phyloP scores from a whole-genome alignment of 2,329 filamentous ascomycete species.

The Hypoxylon sp. region DNA sequence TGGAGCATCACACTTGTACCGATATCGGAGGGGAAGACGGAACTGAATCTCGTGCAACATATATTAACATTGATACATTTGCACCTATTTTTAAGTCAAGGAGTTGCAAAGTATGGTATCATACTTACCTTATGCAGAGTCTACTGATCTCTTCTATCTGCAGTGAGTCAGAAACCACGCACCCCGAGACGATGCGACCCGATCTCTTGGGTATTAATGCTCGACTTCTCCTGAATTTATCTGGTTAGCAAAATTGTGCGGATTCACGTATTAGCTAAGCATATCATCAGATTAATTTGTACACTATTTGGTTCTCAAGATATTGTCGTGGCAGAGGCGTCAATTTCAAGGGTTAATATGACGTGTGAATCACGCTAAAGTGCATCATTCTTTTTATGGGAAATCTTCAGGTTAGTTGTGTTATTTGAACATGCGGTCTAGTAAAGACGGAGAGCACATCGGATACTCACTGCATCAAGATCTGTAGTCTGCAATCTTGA shows the following conservation, averaged over 20 bases:
- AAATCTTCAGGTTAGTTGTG: not conserved
- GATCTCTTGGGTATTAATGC: slow-evolving; percentile 4
- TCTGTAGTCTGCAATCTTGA: not conserved
- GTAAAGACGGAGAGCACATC: slow-evolving; percentile 11
- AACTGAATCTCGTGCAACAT: not conserved
- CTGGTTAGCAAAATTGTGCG: not conserved
- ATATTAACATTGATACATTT: no score
- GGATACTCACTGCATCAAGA: not conserved
- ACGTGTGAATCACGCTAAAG: slow-evolving; percentile 32
- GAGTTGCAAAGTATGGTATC: not conserved
- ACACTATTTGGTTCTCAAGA: slow-evolving; percentile 4
- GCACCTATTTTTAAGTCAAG: not conserved
- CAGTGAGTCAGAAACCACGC: slow-evolving; percentile 14
- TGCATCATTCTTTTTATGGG: slow-evolving; percentile 24
- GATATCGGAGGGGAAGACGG: slow-evolving; percentile 28
- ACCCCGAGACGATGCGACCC: not conserved
- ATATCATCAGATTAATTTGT: not conserved
- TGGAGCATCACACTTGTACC: slow-evolving; percentile 10
- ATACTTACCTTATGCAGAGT: slow-evolving; percentile 1
- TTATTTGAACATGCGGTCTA: slow-evolving; percentile 15
- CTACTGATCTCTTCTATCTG: slow-evolving; percentile 2
- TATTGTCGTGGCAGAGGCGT: slow-evolving; percentile 1
- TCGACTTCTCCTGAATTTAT: not conserved
- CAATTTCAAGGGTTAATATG: slow-evolving; percentile 15
- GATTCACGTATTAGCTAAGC: slow-evolving; percentile 11